Percentiles rank a stretch among this genome's conserved stretches.
These are phyloP conservation scores for Nosema muscidifuracis DNA, from an alignment of 371 early-diverging fungal species.

Conservation along the genomic window DNA sequence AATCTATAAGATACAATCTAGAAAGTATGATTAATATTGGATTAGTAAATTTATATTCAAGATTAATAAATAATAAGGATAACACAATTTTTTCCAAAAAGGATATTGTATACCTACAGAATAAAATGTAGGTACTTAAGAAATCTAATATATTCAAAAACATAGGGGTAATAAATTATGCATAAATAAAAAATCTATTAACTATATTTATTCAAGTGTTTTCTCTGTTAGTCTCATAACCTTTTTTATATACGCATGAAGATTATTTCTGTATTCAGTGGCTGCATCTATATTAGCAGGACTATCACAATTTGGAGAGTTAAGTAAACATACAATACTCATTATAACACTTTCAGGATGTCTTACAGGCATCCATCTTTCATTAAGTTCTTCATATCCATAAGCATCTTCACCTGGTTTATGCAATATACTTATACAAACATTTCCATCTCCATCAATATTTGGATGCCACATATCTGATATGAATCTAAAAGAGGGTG, in stretches of 20 bases:
- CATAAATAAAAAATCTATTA: background rate
- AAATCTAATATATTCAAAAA: background rate
- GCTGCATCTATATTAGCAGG: conserved; percentile 64
- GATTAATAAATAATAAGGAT: background rate
- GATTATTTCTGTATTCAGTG: conserved; percentile 64
- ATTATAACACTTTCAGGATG: conserved; percentile 65
- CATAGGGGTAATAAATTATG: background rate
- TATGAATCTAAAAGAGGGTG: conserved; percentile 75
- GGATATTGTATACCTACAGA: background rate
- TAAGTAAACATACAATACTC: conserved; percentile 61
- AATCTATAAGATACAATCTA: background rate
- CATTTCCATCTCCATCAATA: conserved; percentile 67
- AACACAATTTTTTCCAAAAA: background rate
- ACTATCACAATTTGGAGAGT: conserved; percentile 65
- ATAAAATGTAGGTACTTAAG: background rate
- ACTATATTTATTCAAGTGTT: conserved; percentile 65
- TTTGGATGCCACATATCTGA: conserved; percentile 87
- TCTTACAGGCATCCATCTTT: conserved; percentile 84
- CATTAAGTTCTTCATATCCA: conserved; percentile 79
- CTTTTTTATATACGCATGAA: conserved; percentile 68
- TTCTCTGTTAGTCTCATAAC: conserved; percentile 68
- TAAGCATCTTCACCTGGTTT: conserved; percentile 70
- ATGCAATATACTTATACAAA: conserved; percentile 64
- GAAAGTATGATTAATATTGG: background rate
- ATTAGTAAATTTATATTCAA: background rate